These are phyloP conservation scores for Boletus patriciae DNA, from an alignment of 768 basidiomycete species.

Conservation along the genomic window DNA sequence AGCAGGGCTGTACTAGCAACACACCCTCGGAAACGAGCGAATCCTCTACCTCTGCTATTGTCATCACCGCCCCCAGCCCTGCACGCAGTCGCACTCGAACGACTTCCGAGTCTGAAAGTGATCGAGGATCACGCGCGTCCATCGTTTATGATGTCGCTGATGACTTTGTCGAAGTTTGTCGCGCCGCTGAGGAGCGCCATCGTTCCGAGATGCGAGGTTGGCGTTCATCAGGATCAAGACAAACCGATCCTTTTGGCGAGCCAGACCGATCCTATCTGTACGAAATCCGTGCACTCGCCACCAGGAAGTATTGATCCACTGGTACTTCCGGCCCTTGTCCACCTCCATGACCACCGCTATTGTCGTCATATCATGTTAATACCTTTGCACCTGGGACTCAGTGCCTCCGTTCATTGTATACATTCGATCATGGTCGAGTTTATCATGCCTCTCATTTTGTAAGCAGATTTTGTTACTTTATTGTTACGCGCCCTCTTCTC, in stretches of 20 bases:
- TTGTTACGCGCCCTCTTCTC: constrained; percentile 27
- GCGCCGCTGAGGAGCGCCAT: constrained; percentile 79
- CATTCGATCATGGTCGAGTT: constrained; percentile 19
- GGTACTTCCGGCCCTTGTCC: constrained; percentile 1
- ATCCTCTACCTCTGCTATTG: constrained; percentile 26
- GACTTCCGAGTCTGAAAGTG: constrained; percentile 72
- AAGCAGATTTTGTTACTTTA: constrained; percentile 28
- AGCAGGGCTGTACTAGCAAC: constrained; percentile 37
- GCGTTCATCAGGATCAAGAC: constrained; percentile 37
- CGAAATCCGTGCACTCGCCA: constrained; percentile 83
- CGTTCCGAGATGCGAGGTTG: constrained; percentile 83
- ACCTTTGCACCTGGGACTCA: constrained; percentile 20
- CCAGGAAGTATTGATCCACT: constrained; percentile 66
- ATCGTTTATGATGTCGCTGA: constrained; percentile 79
- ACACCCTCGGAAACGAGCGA: constrained; percentile 27
- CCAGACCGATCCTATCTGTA: constrained; percentile 66
- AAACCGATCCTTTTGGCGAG: constrained; percentile 30
- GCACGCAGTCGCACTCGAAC: constrained; percentile 62
- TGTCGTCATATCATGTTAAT: constrained; percentile 18
- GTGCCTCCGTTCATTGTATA: constrained; percentile 20
- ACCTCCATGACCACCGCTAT: not conserved
- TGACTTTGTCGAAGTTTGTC: constrained; percentile 68
- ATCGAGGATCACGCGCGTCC: constrained; percentile 74
- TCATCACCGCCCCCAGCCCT: constrained; percentile 54
- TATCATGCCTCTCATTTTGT: constrained; percentile 29